Percentiles rank a stretch among this genome's conserved stretches.
Evolutionary conservation across 2,329 filamentous ascomycete genomes (phyloP).

Genomic region (Emmonsiellopsis sp.): DNA sequence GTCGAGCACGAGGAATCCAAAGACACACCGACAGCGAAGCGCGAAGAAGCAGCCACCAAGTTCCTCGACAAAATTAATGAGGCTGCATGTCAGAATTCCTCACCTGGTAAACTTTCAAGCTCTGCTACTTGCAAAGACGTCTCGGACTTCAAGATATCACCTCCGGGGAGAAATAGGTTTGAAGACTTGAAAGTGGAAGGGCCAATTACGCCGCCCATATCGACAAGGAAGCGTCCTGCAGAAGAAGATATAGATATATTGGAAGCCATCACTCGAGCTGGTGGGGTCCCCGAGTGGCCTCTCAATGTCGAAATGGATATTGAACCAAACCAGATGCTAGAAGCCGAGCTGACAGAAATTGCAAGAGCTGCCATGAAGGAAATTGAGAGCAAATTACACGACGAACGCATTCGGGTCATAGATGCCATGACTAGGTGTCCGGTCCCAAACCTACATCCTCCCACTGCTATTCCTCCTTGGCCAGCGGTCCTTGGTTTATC

Average conservation of each 20-base stretch:
- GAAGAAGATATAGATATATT: constrained; percentile 5
- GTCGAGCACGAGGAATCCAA: constrained; percentile 26
- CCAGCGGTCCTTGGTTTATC: constrained; percentile 20
- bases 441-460: constrained; percentile 41
- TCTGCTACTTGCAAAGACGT: too few species aligned
- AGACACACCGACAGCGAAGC: constrained; percentile 1
- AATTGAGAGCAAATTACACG: constrained; percentile 26
- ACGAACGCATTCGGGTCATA: constrained; percentile 38
- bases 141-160: neutral
- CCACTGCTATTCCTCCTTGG: constrained; percentile 41
- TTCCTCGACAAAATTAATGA: neutral
- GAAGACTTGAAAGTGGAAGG: constrained; percentile 37
- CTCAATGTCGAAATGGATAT: constrained; percentile 23
- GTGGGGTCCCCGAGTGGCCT: constrained; percentile 26
- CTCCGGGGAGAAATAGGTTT: constrained; percentile 4
- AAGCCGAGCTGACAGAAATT: constrained; percentile 26
- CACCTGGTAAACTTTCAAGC: neutral
- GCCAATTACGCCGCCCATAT: constrained; percentile 36
- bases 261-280: neutral
- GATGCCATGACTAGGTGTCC: constrained; percentile 40
- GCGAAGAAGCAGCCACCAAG: neutral
- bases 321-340: constrained; percentile 25
- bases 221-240: constrained; percentile 7
- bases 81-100: neutral
- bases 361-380: constrained; percentile 20